Base-by-base conservation (phyloP, 179 eudicot genomes). In the Beta lomatogona region DNA sequence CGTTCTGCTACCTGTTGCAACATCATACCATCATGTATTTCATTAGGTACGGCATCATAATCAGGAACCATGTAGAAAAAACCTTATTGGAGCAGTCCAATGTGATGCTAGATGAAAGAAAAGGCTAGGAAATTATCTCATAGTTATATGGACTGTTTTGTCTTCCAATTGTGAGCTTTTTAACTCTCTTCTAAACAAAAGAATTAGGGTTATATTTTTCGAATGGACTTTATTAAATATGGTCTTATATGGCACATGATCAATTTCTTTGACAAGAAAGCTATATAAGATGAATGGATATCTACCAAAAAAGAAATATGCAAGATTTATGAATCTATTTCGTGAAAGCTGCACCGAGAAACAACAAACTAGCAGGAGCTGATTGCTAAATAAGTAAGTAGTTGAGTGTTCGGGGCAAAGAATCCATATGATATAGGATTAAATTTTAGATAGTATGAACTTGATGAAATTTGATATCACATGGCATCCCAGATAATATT, bases 1-100 rank as follows among this genome's bases (percentile, higher is more conserved):
- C 99, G 87, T 91, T 96, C 99, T 11, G 99, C 99, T 70, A 96
- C 99, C 99, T 95, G 85, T 77, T 82, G 64, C 72, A 81, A 28
- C 69, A 82, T 61, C 41, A 36, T 44, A 75, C 2, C 28, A n/a
- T 65, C 76, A 65, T 25, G 4, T 73, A 13, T 28, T 79, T 79
- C 3, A 31, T 67, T 41, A 41, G 54, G 65, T 55, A 31, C 46
- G 10, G 66, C 14, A 22, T 28, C 55, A 57, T 54, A 58, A 54
- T 21, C 46, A 53, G 36, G 53, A 66, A 18, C 11, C 50, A 46
- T 4, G 19, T n/a, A 14, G 36, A 41, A n/a, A n/a, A n/a, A n/a
- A 16, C 31, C 44, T 55, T 55, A 41, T 57, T 31, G 4, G 10
- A 55, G 10, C 54, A 13, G 18, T 4, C 21, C 22, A 58, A 31